Percentiles rank a stretch among this genome's conserved stretches.
These are phyloP conservation scores for Ramalina peruviana DNA, from an alignment of 495 filamentous ascomycete genomes.

Conservation along the genomic window DNA sequence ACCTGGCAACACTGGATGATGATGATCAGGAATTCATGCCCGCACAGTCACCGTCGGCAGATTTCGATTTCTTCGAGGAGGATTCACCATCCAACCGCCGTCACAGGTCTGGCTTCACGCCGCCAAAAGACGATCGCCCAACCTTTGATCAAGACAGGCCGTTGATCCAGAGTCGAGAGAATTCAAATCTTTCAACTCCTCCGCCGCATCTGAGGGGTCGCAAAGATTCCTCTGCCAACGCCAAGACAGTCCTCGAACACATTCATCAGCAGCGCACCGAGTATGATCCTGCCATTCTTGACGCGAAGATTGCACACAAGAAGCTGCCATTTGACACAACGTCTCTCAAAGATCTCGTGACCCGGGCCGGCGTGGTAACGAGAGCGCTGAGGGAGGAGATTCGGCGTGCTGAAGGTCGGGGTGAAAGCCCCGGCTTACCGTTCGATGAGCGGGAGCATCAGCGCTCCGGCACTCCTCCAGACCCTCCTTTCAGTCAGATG, in stretches of 20 bases:
- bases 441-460: constrained; percentile 14
- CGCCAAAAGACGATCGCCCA: constrained; percentile 6
- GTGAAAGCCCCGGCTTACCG: constrained; percentile 36
- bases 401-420: constrained; percentile 61
- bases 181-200: constrained; percentile 5
- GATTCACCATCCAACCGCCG: constrained; percentile 28
- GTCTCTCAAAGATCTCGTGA: constrained; percentile 73
- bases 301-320: constrained; percentile 37
- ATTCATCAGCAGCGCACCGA: constrained; percentile 55
- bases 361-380: constrained; percentile 64
- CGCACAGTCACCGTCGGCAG: constrained; percentile 37
- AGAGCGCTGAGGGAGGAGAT: constrained; percentile 62
- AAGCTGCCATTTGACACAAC: constrained; percentile 89
- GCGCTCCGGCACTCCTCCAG: constrained; percentile 31
- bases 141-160: constrained; percentile 2
- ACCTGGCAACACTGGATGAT: constrained; percentile 70
- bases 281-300: constrained; percentile 31
- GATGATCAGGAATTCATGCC: constrained; percentile 42
- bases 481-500: constrained; percentile 46
- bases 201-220: constrained; percentile 15
- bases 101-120: constrained; percentile 6
- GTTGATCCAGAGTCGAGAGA: background rate
- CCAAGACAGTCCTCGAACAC: constrained; percentile 68
- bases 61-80: constrained; percentile 46
- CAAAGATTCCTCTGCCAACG: constrained; percentile 46